Evolutionary conservation across 2,329 filamentous ascomycete genomes (phyloP).

Genomic region (Fusarium virguliforme): DNA sequence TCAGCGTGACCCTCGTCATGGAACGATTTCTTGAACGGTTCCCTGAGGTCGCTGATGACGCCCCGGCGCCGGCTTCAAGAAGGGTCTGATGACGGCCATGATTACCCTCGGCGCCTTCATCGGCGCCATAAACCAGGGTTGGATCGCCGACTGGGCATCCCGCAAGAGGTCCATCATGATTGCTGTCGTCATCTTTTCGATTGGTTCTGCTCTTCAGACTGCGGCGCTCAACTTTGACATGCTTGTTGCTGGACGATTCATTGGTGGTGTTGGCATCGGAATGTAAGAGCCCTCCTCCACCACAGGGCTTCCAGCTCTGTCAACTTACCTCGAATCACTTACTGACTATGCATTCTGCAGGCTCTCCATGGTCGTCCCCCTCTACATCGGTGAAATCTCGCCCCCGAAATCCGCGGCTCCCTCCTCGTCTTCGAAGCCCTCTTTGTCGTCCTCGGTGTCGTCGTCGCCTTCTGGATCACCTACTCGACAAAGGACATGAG

Average conservation of each 20-base stretch:
- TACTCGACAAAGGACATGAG: conserved; percentile 45
- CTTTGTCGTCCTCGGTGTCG: conserved; percentile 34
- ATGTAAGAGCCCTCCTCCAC: background rate
- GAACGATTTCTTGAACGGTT: conserved; percentile 6
- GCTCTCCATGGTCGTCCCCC: conserved; percentile 9
- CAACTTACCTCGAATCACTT: background rate
- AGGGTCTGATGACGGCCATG: conserved; percentile 64
- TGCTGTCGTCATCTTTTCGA: conserved; percentile 5
- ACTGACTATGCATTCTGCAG: background rate
- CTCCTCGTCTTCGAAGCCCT: conserved; percentile 15
- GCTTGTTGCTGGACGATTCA: conserved; percentile 1
- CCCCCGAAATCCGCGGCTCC: conserved; percentile 11
- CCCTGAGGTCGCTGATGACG: conserved; percentile 27
- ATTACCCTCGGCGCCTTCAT: conserved; percentile 61
- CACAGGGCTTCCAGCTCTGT: background rate
- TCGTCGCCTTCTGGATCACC: conserved; percentile 50
- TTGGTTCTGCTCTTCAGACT: conserved; percentile 4
- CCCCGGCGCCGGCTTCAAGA: conserved; percentile 56
- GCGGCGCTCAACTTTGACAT: conserved; percentile 8
- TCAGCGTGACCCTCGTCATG: conserved; percentile 34
- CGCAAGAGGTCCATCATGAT: conserved; percentile 6
- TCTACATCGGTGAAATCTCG: conserved; percentile 9
- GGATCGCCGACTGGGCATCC: conserved; percentile 20
- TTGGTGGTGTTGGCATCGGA: conserved; percentile 5
- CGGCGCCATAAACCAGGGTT: conserved; percentile 30